Base-by-base conservation (phyloP, 345 rosid species). In the Populus deltoides region DNA sequence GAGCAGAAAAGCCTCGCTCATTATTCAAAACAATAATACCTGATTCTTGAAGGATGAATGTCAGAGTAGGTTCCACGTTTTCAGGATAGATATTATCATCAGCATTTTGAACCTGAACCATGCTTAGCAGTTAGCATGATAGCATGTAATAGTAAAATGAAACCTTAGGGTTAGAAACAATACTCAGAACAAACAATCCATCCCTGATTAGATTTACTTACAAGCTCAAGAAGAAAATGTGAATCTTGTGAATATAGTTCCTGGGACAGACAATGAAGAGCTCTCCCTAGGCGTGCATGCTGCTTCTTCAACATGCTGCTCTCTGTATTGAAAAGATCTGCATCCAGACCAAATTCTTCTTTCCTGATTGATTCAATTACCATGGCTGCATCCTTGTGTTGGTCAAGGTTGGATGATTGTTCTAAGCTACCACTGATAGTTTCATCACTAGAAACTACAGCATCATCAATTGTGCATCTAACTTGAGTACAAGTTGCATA, bases 241-340 rank as follows among this genome's bases (percentile, higher is more conserved):
- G 98, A 93, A 88, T 96, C 99, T 84, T 96, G 94, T 73, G 98
- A 96, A 83, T 96, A 96, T 76, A 96, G 81, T 83, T 96, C 99
- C 84, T 91, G 99, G 24, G 99, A 96, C 79, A 96, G 93, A 86
- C 98, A 96, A 70, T 96, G 94, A 57, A 96, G 97, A 74, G 99
- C 98, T 88, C 99, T 96, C 62, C 98, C 99, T 41, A 96, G 83
- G 66, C 98, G 99, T 87, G 97, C 98, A 86, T 96, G 99, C 81
- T 96, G 99, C 86, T 92, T 96, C 82, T 84, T 90, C 85, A 96
- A 82, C 89, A 96, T 86, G 85, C 75, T 83, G 80, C 82, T 90
- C 85, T 96, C 98, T 61, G 77, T 74, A 61, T 83, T 81, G 80
- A 97, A 89, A 84, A 90, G 87, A 85, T 77, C 83, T 65, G 88